Percentiles rank a stretch among this genome's conserved stretches.
These are phyloP conservation scores for Termitomyces eurrhizus DNA, from an alignment of 768 basidiomycete genomes.

Conservation along the genomic window DNA sequence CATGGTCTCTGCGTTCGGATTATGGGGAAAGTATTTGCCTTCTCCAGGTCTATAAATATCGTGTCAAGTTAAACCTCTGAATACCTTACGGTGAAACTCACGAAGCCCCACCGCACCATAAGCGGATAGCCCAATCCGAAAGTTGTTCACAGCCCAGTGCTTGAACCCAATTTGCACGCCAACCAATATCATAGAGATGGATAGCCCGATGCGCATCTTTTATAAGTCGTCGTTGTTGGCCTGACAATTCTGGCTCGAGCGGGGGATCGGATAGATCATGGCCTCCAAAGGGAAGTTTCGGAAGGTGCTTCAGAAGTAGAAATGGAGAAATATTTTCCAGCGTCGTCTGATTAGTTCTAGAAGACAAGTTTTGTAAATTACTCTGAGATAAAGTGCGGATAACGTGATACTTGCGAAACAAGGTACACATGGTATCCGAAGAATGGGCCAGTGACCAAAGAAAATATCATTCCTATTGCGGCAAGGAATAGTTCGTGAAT, in stretches of 20 bases:
- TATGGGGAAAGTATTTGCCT: constrained; percentile 64
- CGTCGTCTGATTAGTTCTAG: constrained; percentile 84
- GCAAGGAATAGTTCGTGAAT: constrained; percentile 67
- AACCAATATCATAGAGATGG: constrained; percentile 70
- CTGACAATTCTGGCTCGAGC: constrained; percentile 67
- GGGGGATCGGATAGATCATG: constrained; percentile 64
- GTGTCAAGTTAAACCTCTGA: neutral
- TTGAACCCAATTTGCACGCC: constrained; percentile 65
- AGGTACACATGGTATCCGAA: constrained; percentile 74
- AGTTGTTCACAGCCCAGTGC: constrained; percentile 57
- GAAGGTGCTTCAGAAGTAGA: constrained; percentile 65
- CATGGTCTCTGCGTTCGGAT: constrained; percentile 63
- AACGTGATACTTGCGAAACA: constrained; percentile 47
- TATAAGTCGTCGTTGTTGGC: constrained; percentile 60
- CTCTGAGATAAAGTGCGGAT: neutral
- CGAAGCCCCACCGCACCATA: constrained; percentile 64
- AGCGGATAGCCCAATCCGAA: constrained; percentile 48
- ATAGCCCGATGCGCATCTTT: constrained; percentile 58
- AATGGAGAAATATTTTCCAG: constrained; percentile 75
- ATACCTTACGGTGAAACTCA: constrained; percentile 29
- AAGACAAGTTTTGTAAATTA: neutral
- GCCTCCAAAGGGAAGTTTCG: constrained; percentile 50
- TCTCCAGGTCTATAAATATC: constrained; percentile 49
- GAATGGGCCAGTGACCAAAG: constrained; percentile 72
- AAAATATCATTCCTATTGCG: constrained; percentile 55